Conservation (phyloP, 2,329 filamentous ascomycete species). For the Stachybotrys chartarum region DNA sequence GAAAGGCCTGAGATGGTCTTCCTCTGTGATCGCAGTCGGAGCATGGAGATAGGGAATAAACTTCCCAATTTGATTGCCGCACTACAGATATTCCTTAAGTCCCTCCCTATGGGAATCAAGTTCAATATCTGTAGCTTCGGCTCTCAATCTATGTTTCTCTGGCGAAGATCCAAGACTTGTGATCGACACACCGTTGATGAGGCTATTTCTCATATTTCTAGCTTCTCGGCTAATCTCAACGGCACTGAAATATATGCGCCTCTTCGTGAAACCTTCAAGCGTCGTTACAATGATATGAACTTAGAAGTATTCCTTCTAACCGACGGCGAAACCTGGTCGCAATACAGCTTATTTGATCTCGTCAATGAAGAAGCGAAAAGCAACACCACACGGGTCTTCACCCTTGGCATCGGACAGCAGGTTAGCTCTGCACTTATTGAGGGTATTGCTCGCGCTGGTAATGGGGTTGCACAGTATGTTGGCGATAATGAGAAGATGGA, state of each 20-base stretch:
- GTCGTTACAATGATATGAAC: constrained; percentile 35
- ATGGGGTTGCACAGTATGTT: constrained; percentile 56
- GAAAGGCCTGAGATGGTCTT: constrained; percentile 60
- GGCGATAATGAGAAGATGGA: constrained; percentile 58
- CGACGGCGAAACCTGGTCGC: constrained; percentile 47
- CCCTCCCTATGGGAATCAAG: constrained; percentile 53
- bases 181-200: constrained; percentile 32
- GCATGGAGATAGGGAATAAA: constrained; percentile 52
- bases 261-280: constrained; percentile 34
- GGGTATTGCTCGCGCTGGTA: constrained; percentile 45
- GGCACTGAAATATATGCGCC: constrained; percentile 46
- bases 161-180: constrained; percentile 38
- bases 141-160: constrained; percentile 35
- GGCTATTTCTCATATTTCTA: constrained; percentile 33
- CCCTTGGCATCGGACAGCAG: constrained; percentile 43
- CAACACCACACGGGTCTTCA: constrained; percentile 43
- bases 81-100: constrained; percentile 58
- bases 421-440: constrained; percentile 48
- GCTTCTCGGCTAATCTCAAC: constrained; percentile 39
- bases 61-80: constrained; percentile 48
- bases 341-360: constrained; percentile 34
- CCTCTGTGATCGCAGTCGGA: constrained; percentile 64
- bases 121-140: constrained; percentile 70
- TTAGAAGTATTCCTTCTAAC: constrained; percentile 50
- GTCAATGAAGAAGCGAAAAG: constrained; percentile 34